Percentiles rank a stretch among this genome's conserved stretches.
phyloP scores from a whole-genome alignment of 345 rosid species.

The Hypericum androsaemum region DNA sequence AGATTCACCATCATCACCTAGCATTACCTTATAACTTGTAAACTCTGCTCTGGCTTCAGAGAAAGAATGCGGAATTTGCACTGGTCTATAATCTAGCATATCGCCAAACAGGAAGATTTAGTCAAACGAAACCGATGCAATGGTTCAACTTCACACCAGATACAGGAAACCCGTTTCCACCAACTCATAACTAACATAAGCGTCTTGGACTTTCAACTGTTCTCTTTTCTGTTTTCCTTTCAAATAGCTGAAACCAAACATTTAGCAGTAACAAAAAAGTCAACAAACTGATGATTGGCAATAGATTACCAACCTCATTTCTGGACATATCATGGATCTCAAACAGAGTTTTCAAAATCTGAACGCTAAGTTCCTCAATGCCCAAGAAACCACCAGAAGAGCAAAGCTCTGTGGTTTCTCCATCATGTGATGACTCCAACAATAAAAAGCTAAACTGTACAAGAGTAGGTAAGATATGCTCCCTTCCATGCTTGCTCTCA shows the following conservation, averaged over 20 bases:
- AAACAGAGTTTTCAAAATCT: constrained; percentile 58
- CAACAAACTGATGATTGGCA: too few relatives aligned
- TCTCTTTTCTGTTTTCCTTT: too few relatives aligned
- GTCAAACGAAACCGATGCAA: neutral
- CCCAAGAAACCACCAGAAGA: constrained; percentile 40
- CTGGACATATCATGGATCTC: constrained; percentile 81
- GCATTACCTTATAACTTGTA: constrained; percentile 47
- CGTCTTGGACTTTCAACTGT: too few relatives aligned
- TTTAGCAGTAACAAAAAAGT: too few relatives aligned
- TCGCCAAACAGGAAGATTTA: constrained; percentile 11
- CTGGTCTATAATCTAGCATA: constrained; percentile 61
- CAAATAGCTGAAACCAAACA: too few relatives aligned
- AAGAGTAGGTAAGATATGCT: constrained; percentile 67
- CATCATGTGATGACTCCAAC: constrained; percentile 55
- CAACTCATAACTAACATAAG: too few relatives aligned
- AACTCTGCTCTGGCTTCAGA: constrained; percentile 53
- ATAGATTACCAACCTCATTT: constrained; percentile 46
- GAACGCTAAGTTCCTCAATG: constrained; percentile 57
- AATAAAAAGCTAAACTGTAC: constrained; percentile 59
- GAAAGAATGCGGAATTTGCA: constrained; percentile 71
- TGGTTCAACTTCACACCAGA: neutral
- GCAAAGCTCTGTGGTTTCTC: constrained; percentile 22
- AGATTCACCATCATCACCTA: neutral
- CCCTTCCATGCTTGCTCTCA: constrained; percentile 68
- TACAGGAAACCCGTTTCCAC: too few relatives aligned